Conservation (phyloP, 768 basidiomycete genomes). For the Saitozyma podzolica region DNA sequence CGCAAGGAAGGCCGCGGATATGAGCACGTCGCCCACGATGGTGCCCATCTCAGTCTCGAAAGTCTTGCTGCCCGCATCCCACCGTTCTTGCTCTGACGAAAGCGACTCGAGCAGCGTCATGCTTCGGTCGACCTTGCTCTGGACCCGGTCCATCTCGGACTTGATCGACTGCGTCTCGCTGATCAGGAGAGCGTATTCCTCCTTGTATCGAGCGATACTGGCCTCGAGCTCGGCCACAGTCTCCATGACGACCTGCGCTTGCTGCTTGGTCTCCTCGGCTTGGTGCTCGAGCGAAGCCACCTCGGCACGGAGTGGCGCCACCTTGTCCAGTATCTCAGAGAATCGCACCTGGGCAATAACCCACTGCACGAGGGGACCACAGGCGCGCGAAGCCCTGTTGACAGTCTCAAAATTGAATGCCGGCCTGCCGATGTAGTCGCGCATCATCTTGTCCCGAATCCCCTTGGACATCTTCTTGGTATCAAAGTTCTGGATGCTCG, state of each 20-base stretch:
- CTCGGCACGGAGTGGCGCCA: slow-evolving; percentile 93
- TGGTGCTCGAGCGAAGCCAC: slow-evolving; percentile 89
- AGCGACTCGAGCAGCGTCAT: slow-evolving; percentile 92
- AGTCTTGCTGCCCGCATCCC: slow-evolving; percentile 91
- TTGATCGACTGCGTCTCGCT: slow-evolving; percentile 97
- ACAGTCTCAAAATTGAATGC: slow-evolving; percentile 94
- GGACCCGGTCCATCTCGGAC: slow-evolving; percentile 94
- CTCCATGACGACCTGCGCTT: slow-evolving; percentile 81
- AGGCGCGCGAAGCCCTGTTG: slow-evolving; percentile 91
- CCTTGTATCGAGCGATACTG: slow-evolving; percentile 91
- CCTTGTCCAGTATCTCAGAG: slow-evolving; percentile 95
- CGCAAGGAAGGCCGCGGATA: slow-evolving; percentile 93
- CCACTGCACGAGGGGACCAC: slow-evolving; percentile 98
- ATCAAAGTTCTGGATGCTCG: slow-evolving; percentile 92
- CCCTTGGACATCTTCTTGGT: slow-evolving; percentile 87
- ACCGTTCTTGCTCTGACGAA: slow-evolving; percentile 88
- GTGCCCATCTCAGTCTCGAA: slow-evolving; percentile 99
- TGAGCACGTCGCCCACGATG: slow-evolving; percentile 91
- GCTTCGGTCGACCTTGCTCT: slow-evolving; percentile 93
- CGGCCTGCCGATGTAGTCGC: slow-evolving; percentile 84
- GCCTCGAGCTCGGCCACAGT: slow-evolving; percentile 91
- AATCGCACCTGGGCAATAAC: slow-evolving; percentile 93
- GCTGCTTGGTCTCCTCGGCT: slow-evolving; percentile 91
- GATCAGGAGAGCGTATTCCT: slow-evolving; percentile 94
- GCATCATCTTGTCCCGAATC: slow-evolving; percentile 86